Percentiles rank a stretch among this genome's conserved stretches.
Conservation (phyloP, 345 rosid species). For the Brassica carinata region DNA sequence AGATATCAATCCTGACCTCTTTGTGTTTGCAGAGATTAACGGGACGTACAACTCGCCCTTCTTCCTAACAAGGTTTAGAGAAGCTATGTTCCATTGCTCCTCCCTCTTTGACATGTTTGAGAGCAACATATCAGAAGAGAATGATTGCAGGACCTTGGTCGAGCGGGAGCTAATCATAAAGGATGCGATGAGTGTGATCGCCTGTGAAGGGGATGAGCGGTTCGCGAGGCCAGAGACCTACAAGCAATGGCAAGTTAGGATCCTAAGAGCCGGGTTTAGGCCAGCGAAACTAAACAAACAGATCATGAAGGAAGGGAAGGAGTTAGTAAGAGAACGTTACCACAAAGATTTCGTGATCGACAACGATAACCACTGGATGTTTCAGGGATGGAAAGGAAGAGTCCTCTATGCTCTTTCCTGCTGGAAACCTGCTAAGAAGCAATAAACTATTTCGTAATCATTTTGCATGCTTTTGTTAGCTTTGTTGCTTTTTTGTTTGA, state of each 20-base stretch:
- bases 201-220: slow-evolving; percentile 72
- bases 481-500: neutral
- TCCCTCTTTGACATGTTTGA: slow-evolving; percentile 70
- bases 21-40: slow-evolving; percentile 61
- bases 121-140: slow-evolving; percentile 48
- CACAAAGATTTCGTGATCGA: slow-evolving; percentile 68
- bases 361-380: slow-evolving; percentile 71
- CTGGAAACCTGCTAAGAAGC: slow-evolving; percentile 61
- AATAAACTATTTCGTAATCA: slow-evolving; percentile 2
- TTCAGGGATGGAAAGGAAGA: slow-evolving; percentile 92
- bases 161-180: slow-evolving; percentile 61
- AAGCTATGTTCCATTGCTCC: slow-evolving; percentile 73
- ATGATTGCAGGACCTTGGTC: slow-evolving; percentile 52
- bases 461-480: neutral
- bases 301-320: slow-evolving; percentile 50
- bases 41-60: slow-evolving; percentile 75
- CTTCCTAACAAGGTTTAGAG: slow-evolving; percentile 64
- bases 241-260: slow-evolving; percentile 72
- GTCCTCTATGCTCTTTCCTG: slow-evolving; percentile 61
- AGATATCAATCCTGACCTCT: slow-evolving; percentile 59
- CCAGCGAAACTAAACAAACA: slow-evolving; percentile 53
- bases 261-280: slow-evolving; percentile 62
- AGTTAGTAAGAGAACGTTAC: slow-evolving; percentile 47
- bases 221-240: slow-evolving; percentile 77
- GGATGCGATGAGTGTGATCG: slow-evolving; percentile 68